Percentiles rank a stretch among this genome's conserved stretches.
Evolutionary conservation across 2,329 filamentous ascomycete genomes (phyloP).

Genomic region (Alternaria triticina): DNA sequence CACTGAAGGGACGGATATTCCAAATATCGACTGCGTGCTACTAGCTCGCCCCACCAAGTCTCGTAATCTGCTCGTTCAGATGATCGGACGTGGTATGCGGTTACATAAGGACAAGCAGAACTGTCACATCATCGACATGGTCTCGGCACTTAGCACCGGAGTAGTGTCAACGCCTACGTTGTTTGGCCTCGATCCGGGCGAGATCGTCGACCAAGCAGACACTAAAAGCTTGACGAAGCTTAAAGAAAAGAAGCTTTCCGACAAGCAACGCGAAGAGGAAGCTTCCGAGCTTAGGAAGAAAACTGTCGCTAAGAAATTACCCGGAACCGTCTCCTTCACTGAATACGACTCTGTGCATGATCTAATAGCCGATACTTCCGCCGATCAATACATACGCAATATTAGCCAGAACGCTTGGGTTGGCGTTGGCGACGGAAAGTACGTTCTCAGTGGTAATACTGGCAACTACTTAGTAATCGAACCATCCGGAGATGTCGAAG

Average conservation of each 20-base stretch:
- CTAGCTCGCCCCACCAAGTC: constrained; percentile 89
- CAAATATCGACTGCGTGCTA: constrained; percentile 93
- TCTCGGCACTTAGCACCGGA: constrained; percentile 81
- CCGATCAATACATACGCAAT: constrained; percentile 77
- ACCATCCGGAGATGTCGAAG: constrained; percentile 50
- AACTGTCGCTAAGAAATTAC: constrained; percentile 28
- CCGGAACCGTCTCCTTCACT: constrained; percentile 73
- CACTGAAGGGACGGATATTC: constrained; percentile 96
- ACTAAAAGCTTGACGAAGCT: constrained; percentile 66
- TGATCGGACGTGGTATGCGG: constrained; percentile 95
- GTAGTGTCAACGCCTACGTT: constrained; percentile 90
- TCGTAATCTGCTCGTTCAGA: constrained; percentile 91
- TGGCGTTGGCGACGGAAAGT: constrained; percentile 71
- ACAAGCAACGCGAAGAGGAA: constrained; percentile 53
- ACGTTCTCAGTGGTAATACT: constrained; percentile 69
- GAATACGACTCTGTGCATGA: constrained; percentile 94
- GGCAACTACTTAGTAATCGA: constrained; percentile 66
- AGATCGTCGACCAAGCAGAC: constrained; percentile 73
- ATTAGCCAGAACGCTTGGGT: constrained; percentile 86
- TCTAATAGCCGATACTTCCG: constrained; percentile 80
- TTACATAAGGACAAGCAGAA: constrained; percentile 80
- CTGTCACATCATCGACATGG: constrained; percentile 97
- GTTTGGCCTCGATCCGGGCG: constrained; percentile 86
- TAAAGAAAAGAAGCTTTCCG: constrained; percentile 55
- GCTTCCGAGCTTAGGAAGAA: constrained; percentile 72